Conservation (phyloP, 1,284 basidiomycete species). For the Paramarasmius palmivorus region DNA sequence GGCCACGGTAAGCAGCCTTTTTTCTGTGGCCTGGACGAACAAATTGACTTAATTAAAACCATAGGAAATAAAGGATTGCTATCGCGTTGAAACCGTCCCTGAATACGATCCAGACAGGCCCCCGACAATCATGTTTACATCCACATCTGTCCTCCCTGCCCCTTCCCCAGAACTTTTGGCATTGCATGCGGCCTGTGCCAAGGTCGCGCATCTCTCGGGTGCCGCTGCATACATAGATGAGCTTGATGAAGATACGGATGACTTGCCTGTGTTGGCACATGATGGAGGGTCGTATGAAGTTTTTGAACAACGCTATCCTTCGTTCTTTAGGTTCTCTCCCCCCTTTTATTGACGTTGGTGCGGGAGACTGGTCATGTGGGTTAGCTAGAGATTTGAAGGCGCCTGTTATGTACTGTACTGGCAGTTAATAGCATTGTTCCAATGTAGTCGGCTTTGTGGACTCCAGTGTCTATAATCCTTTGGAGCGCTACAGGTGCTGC, state of each 20-base stretch:
- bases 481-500: too few relatives aligned
- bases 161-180: conserved; percentile 18
- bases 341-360: neutral
- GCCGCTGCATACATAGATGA: conserved; percentile 30
- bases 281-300: too few relatives aligned
- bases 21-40: neutral
- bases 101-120: neutral
- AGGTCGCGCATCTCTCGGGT: conserved; percentile 30
- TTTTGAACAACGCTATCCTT: conserved; percentile 3
- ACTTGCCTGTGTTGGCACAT: neutral
- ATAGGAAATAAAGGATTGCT: neutral
- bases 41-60: too few relatives aligned
- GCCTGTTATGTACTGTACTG: too few relatives aligned
- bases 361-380: too few relatives aligned
- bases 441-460: too few relatives aligned
- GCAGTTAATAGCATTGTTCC: too few relatives aligned
- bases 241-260: conserved; percentile 8
- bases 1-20: conserved; percentile 20
- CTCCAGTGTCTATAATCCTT: too few relatives aligned
- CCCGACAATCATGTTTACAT: conserved; percentile 4
- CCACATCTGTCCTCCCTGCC: conserved; percentile 7
- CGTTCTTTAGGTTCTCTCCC: too few relatives aligned
- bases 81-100: neutral
- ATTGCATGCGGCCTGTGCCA: conserved; percentile 27
- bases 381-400: too few relatives aligned